A percentile compares a stretch with the other conserved stretches of the same genome.
phyloP scores from a whole-genome alignment of 106 monocot genomes.

The Dioscorea dumetorum region DNA sequence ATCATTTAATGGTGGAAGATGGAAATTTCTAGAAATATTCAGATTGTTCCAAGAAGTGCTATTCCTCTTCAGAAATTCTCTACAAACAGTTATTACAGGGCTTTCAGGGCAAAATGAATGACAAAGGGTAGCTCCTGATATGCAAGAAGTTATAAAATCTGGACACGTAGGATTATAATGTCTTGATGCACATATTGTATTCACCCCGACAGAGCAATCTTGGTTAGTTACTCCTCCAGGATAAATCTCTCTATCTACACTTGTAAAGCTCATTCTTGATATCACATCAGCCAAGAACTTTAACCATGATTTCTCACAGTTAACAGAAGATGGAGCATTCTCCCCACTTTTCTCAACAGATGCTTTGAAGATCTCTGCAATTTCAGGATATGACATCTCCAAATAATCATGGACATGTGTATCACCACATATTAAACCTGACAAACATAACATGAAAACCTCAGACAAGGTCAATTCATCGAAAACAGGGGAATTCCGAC shows the following conservation, averaged over 20 bases:
- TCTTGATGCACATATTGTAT: background rate
- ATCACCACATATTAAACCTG: constrained; percentile 62
- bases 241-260: background rate
- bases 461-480: constrained; percentile 69
- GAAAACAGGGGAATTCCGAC: constrained; percentile 1
- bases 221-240: background rate
- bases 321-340: background rate
- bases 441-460: constrained; percentile 64
- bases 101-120: constrained; percentile 32
- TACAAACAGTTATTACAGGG: constrained; percentile 52
- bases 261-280: constrained; percentile 17
- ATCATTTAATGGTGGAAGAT: constrained; percentile 82
- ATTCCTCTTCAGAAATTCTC: constrained; percentile 41
- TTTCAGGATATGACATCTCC: constrained; percentile 22
- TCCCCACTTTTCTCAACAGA: constrained; percentile 7
- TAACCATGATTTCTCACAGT: constrained; percentile 40
- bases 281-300: constrained; percentile 49
- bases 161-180: background rate
- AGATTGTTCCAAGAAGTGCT: constrained; percentile 40
- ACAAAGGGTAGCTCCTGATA: constrained; percentile 5
- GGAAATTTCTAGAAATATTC: constrained; percentile 60
- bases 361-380: constrained; percentile 12
- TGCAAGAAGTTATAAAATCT: background rate
- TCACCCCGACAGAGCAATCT: background rate
- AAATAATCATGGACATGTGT: constrained; percentile 44